Percentiles rank a stretch among this genome's conserved stretches.
Conservation (phyloP, 176 grass and related monocot genomes). For the Triticum turgidum region DNA sequence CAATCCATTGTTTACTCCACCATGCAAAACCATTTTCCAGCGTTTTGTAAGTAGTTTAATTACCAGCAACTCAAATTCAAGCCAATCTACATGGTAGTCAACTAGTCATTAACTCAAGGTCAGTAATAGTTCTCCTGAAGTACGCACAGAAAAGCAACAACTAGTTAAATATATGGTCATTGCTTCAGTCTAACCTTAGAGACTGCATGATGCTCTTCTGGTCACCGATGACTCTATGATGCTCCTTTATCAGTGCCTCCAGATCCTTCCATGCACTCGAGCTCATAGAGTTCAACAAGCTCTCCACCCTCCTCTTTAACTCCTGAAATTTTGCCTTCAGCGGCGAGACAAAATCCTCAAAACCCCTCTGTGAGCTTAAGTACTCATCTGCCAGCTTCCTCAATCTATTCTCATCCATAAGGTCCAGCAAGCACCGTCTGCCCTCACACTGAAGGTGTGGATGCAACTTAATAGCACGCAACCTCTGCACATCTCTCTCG, state of each 20-base stretch:
- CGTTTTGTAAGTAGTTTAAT: not conserved
- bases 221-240: conserved; percentile 64
- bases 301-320: conserved; percentile 74
- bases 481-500: conserved; percentile 78
- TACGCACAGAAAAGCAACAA: conserved; percentile 9
- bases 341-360: conserved; percentile 66
- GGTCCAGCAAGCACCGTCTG: conserved; percentile 69
- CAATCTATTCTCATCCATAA: conserved; percentile 75
- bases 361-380: conserved; percentile 69
- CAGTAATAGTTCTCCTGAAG: not conserved
- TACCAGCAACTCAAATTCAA: conserved; percentile 14
- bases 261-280: conserved; percentile 75
- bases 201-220: conserved; percentile 96
- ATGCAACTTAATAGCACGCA: conserved; percentile 60
- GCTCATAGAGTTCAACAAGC: conserved; percentile 63
- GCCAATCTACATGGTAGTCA: conserved; percentile 7
- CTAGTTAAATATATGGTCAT: not conserved
- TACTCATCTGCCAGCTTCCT: conserved; percentile 64
- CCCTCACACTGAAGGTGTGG: conserved; percentile 55
- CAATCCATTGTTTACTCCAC: not conserved
- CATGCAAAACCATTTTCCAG: not conserved
- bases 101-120: not conserved
- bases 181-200: conserved; percentile 61
- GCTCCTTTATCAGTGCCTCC: conserved; percentile 65
- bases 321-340: conserved; percentile 72